Evolutionary conservation across 129 eudicot genomes (phyloP).

Genomic region (Daucus carota): DNA sequence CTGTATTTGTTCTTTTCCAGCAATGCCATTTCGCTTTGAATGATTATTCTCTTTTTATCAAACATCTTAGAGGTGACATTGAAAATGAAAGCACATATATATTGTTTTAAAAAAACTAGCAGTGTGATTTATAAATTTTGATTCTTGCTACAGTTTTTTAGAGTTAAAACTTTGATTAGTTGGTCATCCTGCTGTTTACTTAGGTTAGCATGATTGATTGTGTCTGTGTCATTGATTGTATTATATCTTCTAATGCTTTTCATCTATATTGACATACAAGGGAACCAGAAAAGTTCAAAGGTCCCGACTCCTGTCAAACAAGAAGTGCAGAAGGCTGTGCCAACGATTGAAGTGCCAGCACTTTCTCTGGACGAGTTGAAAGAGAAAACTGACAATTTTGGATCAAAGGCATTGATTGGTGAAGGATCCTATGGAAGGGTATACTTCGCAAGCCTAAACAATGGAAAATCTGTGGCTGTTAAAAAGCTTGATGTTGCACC

Average conservation of each 20-base stretch:
- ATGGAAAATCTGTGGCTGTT: slow-evolving; percentile 76
- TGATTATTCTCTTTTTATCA: neutral
- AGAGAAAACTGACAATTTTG: slow-evolving; percentile 90
- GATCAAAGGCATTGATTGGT: slow-evolving; percentile 83
- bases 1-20: neutral
- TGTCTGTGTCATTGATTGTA: neutral
- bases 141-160: no score
- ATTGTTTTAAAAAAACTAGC: neutral
- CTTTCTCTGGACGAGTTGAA: slow-evolving; percentile 76
- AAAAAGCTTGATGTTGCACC: slow-evolving; percentile 88
- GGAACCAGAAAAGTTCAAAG: slow-evolving; percentile 45
- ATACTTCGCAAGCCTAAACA: slow-evolving; percentile 56
- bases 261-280: slow-evolving; percentile 20
- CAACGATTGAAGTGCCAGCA: slow-evolving; percentile 69
- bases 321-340: slow-evolving; percentile 56
- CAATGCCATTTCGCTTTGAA: neutral
- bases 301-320: slow-evolving; percentile 48
- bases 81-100: neutral
- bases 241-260: slow-evolving; percentile 1
- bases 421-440: slow-evolving; percentile 97
- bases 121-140: neutral
- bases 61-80: neutral
- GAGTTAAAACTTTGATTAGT: neutral
- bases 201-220: neutral
- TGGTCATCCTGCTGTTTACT: neutral